Evolutionary conservation across 441 rosid genomes (phyloP).

Genomic region (Isatis lusitanica): DNA sequence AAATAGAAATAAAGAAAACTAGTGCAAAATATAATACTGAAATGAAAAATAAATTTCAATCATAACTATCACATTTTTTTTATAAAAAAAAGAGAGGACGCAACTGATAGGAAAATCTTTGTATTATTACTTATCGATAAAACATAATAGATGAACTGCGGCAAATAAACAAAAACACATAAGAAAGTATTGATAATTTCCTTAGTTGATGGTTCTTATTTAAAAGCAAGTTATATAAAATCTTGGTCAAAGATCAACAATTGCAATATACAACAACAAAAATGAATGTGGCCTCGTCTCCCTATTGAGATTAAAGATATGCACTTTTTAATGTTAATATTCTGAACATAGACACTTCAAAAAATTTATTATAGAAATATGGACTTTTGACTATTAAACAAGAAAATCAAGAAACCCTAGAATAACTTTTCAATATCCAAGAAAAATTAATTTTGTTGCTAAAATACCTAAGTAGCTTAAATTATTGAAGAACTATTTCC

Average conservation of each 20-base stretch:
- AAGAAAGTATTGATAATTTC: not conserved
- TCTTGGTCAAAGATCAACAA: not conserved
- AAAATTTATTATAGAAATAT: not conserved
- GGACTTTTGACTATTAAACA: not conserved
- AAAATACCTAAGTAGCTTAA: not conserved
- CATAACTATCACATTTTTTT: no score
- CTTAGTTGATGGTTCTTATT: not conserved
- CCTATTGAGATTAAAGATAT: not conserved
- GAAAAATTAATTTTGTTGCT: not conserved
- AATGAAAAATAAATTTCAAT: no score
- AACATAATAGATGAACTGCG: no score
- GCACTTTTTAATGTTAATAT: not conserved
- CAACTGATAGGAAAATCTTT: no score
- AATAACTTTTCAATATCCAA: not conserved
- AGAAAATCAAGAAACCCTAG: not conserved
- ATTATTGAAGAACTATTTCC: not conserved
- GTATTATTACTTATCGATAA: no score
- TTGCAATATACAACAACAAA: not conserved
- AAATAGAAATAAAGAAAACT: no score
- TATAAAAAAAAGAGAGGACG: no score
- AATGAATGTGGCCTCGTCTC: slow-evolving; percentile 10
- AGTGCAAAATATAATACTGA: no score
- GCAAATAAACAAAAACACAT: not conserved
- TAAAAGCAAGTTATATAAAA: not conserved
- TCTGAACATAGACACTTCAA: not conserved